Base-by-base conservation (phyloP, 2,329 filamentous ascomycete species). In the Ophiocordyceps sinensis region DNA sequence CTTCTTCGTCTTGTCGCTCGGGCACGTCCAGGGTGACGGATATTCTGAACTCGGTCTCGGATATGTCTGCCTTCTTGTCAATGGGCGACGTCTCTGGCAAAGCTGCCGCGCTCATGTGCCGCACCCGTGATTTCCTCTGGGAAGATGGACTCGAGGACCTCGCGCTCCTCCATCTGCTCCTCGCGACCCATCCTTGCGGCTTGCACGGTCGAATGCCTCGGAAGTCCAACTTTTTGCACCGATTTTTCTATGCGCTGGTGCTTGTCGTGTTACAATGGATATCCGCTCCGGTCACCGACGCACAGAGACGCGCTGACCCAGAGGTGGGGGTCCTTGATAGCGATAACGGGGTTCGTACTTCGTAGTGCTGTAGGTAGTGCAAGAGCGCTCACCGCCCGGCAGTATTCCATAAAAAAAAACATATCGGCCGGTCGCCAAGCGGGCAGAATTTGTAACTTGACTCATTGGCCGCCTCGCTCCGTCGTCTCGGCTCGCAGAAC, bases 101-200 rank as follows among this genome's bases (percentile, higher is more conserved):
- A 9, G 5, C 5, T 35, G 32, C 19, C 19, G 19, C 17, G 32
- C n/a, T 17, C 12, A 35, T 35, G 32, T 15, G n/a, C 15, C 39
- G 26, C 13, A 89, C 87, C 83, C 73, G 81, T 89, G 52, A 98
- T 94, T 66, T 98, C 91, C 45, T 98, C 89, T 1, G 91, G 87
- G 52, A 96, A 98, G 57, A 98, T 98, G 45, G 89, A 95, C 57
- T 94, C 86, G 58, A 98, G 85, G 53, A 98, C 89, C 63, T 98
- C 91, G 46, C 88, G 81, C 73, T 98, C 91, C 66, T 98, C 91
- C 49, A 80, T 67, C 62, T 98, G 91, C 45, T 98, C 91, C 70
- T 96, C 89, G 59, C 66, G 72, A 39, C 77, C 77, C 77, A 82
- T 80, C 15, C 5, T 37, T 28, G 39, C 39, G 31, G 26, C 3